phyloP scores from a whole-genome alignment of 2,329 filamentous ascomycete genomes.

The Talaromyces verruculosus region DNA sequence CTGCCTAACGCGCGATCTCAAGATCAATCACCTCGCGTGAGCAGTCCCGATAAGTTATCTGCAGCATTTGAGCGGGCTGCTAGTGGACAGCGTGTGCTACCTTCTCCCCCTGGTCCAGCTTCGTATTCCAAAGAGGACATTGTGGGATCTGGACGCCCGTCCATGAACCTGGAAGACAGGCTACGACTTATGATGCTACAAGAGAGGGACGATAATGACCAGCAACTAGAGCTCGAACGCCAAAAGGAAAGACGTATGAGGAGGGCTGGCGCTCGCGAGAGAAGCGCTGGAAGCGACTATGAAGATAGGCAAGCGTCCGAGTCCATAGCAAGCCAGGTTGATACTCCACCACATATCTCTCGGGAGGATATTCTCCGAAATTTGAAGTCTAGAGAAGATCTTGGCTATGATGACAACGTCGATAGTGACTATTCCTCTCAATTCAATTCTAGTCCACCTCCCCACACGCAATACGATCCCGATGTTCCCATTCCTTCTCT shows the following conservation, averaged over 20 bases:
- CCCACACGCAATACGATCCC: constrained; percentile 69
- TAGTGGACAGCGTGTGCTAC: constrained; percentile 63
- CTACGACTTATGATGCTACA: constrained; percentile 82
- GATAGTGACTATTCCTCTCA: constrained; percentile 64
- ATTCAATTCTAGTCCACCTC: constrained; percentile 57
- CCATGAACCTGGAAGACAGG: constrained; percentile 82
- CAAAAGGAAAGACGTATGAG: constrained; percentile 69
- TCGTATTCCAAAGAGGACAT: constrained; percentile 73
- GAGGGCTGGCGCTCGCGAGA: constrained; percentile 50
- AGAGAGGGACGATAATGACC: constrained; percentile 62
- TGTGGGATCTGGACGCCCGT: constrained; percentile 69
- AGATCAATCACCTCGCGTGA: constrained; percentile 47
- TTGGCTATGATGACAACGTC: constrained; percentile 56
- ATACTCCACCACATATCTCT: constrained; percentile 73
- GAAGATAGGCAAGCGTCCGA: constrained; percentile 27
- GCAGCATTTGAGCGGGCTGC: constrained; percentile 71
- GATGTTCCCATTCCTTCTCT: constrained; percentile 87
- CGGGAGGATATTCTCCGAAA: constrained; percentile 90
- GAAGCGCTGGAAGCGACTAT: constrained; percentile 18
- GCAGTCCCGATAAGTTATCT: constrained; percentile 64
- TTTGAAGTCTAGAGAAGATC: constrained; percentile 65
- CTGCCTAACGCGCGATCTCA: constrained; percentile 59
- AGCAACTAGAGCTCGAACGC: constrained; percentile 57
- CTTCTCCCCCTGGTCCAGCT: constrained; percentile 68
- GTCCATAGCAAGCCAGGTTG: constrained; percentile 50